phyloP scores from a whole-genome alignment of 768 basidiomycete species.

The Asterophora parasitica region DNA sequence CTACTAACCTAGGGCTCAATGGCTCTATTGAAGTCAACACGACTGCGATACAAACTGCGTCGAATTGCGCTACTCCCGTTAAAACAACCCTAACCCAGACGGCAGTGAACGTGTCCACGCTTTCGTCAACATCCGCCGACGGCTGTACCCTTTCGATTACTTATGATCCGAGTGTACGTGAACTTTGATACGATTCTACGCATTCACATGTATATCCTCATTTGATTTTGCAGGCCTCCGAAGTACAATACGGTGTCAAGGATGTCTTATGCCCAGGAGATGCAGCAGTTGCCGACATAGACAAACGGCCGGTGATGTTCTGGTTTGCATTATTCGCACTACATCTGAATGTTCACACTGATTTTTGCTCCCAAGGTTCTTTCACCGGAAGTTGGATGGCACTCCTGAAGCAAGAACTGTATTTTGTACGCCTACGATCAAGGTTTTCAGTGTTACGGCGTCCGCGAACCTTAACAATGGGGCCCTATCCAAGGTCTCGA shows the following conservation, averaged over 20 bases:
- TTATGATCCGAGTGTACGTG: constrained; percentile 34
- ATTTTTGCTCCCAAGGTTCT: constrained; percentile 30
- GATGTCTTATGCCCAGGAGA: constrained; percentile 30
- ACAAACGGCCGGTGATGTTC: constrained; percentile 58
- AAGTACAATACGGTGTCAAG: constrained; percentile 47
- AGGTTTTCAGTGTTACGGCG: constrained; percentile 37
- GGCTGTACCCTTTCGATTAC: constrained; percentile 38
- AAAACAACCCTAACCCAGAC: constrained; percentile 19
- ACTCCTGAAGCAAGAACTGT: constrained; percentile 41
- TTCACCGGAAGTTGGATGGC: constrained; percentile 26
- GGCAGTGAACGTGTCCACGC: constrained; percentile 24
- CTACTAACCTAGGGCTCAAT: constrained; percentile 39
- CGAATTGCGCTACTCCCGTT: constrained; percentile 43
- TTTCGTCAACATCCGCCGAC: constrained; percentile 40
- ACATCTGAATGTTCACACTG: background rate
- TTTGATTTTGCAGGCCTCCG: constrained; percentile 24
- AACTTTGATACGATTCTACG: background rate
- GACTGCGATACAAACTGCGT: constrained; percentile 41
- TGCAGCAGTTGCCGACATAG: constrained; percentile 25
- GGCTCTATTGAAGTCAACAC: constrained; percentile 50
- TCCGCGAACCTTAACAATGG: constrained; percentile 40
- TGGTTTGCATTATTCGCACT: constrained; percentile 37
- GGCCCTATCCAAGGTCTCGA: constrained; percentile 33
- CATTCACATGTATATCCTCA: too few relatives aligned
- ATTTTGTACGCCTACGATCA: constrained; percentile 54